These are phyloP conservation scores for Hylodesmum podocarpum DNA, from an alignment of 306 rosid species.

Conservation along the genomic window DNA sequence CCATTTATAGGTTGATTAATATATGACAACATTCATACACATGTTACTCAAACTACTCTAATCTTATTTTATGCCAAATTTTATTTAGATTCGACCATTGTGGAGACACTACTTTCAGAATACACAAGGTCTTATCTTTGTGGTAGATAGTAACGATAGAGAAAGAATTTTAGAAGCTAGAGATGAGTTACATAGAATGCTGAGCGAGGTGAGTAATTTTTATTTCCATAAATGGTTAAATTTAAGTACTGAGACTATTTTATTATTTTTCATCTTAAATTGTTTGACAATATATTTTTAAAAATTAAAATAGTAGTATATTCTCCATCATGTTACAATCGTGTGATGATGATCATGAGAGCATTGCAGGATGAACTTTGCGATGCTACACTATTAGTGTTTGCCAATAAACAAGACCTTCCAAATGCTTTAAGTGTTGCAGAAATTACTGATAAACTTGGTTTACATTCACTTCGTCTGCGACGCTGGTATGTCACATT, in stretches of 20 bases:
- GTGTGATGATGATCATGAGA: neutral
- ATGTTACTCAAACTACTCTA: neutral
- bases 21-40: neutral
- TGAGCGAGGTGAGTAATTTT: constrained; percentile 64
- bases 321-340: neutral
- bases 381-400: constrained; percentile 43
- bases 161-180: constrained; percentile 80
- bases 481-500: constrained; percentile 67
- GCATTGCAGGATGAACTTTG: constrained; percentile 67
- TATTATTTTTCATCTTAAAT: too few relatives aligned
- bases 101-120: constrained; percentile 96
- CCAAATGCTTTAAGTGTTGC: constrained; percentile 67
- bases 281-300: too few relatives aligned
- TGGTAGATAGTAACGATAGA: constrained; percentile 84
- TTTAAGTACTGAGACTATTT: too few relatives aligned
- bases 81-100: constrained; percentile 71
- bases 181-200: constrained; percentile 65
- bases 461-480: constrained; percentile 77
- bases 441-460: constrained; percentile 82
- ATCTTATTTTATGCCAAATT: constrained; percentile 2
- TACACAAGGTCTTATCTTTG: constrained; percentile 84
- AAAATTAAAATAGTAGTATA: too few relatives aligned
- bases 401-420: constrained; percentile 52
- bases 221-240: neutral
- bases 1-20: neutral